A percentile compares a stretch with the other conserved stretches of the same genome.
Conservation (phyloP, 768 basidiomycete genomes). For the Porphyrellus cyaneotinctus region DNA sequence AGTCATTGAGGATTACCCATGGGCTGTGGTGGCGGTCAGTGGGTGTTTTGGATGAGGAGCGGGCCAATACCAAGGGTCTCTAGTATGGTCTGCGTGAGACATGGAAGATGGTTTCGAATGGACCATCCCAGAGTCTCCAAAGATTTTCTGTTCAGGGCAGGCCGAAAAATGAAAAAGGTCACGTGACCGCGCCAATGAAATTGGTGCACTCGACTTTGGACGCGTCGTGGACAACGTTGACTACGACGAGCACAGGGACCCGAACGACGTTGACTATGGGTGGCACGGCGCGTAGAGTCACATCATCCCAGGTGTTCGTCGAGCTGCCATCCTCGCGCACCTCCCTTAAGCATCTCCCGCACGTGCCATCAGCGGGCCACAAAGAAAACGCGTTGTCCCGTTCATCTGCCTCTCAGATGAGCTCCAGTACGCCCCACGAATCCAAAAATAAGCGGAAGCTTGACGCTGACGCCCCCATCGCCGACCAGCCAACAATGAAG, state of each 20-base stretch:
- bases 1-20: slow-evolving; percentile 98
- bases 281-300: slow-evolving; percentile 25
- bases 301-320: slow-evolving; percentile 48
- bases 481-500: slow-evolving; percentile 17
- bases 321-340: slow-evolving; percentile 46
- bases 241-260: slow-evolving; percentile 15
- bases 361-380: slow-evolving; percentile 31
- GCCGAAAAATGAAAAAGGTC: slow-evolving; percentile 11
- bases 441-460: slow-evolving; percentile 49
- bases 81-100: slow-evolving; percentile 89
- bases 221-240: slow-evolving; percentile 22
- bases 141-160: slow-evolving; percentile 33
- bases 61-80: slow-evolving; percentile 80
- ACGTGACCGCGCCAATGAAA: slow-evolving; percentile 32
- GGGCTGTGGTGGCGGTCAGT: slow-evolving; percentile 52
- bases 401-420: slow-evolving; percentile 29
- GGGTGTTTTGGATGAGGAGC: background rate
- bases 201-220: slow-evolving; percentile 1
- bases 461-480: slow-evolving; percentile 25
- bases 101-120: slow-evolving; percentile 35
- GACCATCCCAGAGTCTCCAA: background rate
- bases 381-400: slow-evolving; percentile 47
- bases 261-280: slow-evolving; percentile 14
- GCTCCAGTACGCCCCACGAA: slow-evolving; percentile 27
- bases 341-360: slow-evolving; percentile 18